Conservation (phyloP, 2,329 filamentous ascomycete species). For the Colletotrichum horii region DNA sequence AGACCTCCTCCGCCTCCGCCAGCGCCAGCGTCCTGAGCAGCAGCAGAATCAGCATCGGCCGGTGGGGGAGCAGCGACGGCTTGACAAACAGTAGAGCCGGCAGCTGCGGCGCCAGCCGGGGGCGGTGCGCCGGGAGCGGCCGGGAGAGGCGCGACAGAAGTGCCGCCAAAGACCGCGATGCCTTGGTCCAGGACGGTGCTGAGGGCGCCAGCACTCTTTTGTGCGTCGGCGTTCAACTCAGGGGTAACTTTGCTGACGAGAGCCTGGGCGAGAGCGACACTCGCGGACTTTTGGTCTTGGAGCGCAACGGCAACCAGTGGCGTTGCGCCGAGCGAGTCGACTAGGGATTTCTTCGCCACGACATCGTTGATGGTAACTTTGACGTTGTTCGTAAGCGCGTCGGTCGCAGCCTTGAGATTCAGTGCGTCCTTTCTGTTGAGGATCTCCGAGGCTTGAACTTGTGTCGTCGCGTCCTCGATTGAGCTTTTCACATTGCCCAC, state of each 20-base stretch:
- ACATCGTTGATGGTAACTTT: constrained; percentile 17
- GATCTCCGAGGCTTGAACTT: neutral
- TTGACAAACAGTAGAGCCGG: neutral
- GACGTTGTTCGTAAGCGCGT: constrained; percentile 17
- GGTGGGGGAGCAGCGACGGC: neutral
- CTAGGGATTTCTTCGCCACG: constrained; percentile 6
- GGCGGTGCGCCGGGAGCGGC: neutral
- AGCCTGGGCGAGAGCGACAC: constrained; percentile 7
- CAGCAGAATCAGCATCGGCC: neutral
- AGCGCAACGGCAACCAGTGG: constrained; percentile 17
- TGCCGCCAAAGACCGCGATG: neutral
- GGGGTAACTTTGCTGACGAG: constrained; percentile 7
- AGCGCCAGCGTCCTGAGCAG: neutral
- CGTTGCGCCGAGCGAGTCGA: constrained; percentile 11
- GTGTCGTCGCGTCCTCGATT: constrained; percentile 7
- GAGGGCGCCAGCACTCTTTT: constrained; percentile 3
- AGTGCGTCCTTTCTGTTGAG: neutral
- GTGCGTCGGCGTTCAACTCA: constrained; percentile 5
- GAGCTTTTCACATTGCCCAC: neutral
- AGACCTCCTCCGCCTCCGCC: neutral
- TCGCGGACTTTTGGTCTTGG: constrained; percentile 12
- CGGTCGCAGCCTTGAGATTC: constrained; percentile 13
- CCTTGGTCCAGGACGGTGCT: constrained; percentile 7
- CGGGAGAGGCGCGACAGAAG: neutral
- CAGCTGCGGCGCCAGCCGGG: neutral